Evolutionary conservation across 192 early-diverging fungal genomes (phyloP).

Genomic region (Pilaira anomala): DNA sequence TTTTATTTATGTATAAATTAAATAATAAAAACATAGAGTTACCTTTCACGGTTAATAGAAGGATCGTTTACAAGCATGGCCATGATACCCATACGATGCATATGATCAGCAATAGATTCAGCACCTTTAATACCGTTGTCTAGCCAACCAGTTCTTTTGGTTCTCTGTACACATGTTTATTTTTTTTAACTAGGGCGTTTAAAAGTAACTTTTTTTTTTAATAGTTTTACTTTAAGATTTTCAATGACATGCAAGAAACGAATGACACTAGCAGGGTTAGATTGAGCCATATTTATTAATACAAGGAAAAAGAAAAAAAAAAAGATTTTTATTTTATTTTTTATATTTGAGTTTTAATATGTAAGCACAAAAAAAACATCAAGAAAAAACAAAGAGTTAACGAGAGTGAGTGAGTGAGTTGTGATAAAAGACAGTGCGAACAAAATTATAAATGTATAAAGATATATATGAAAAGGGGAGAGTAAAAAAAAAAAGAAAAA

Average conservation of each 20-base stretch:
- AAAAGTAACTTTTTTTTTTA: background rate
- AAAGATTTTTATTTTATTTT: background rate
- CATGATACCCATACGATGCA: slow-evolving; percentile 93
- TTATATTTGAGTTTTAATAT: background rate
- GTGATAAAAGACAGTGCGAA: no score
- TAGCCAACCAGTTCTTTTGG: slow-evolving; percentile 93
- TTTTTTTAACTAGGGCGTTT: background rate
- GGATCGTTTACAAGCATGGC: slow-evolving; percentile 79
- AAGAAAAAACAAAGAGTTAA: background rate
- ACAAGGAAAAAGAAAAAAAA: slow-evolving; percentile 11
- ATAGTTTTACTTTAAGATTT: slow-evolving; percentile 72
- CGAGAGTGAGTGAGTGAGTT: no score
- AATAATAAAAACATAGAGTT: slow-evolving; percentile 11
- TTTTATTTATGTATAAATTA: slow-evolving; percentile 2
- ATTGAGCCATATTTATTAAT: slow-evolving; percentile 27
- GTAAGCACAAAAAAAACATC: no score
- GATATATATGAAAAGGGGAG: background rate
- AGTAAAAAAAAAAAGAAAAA: background rate
- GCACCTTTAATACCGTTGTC: slow-evolving; percentile 61
- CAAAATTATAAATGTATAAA: no score
- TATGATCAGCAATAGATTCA: slow-evolving; percentile 93
- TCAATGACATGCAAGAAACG: slow-evolving; percentile 80
- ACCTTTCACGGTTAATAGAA: slow-evolving; percentile 53
- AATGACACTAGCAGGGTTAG: slow-evolving; percentile 40
- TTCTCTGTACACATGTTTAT: slow-evolving; percentile 53